Evolutionary conservation across 805 yeast genomes (phyloP).

Genomic region (Wickerhamomyces canadensis): DNA sequence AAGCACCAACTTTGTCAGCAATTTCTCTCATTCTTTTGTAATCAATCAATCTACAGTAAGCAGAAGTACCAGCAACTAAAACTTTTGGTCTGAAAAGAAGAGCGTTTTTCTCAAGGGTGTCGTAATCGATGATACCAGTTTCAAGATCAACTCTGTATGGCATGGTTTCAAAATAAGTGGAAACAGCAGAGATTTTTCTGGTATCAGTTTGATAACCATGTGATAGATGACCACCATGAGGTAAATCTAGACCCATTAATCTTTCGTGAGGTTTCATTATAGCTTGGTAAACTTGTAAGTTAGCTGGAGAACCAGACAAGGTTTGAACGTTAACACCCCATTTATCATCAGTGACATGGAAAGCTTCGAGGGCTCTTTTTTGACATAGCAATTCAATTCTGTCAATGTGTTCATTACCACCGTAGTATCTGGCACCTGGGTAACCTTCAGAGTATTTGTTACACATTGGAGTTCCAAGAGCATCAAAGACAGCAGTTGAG

Average conservation of each 20-base stretch:
- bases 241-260: slow-evolving; percentile 95
- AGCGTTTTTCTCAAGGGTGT: slow-evolving; percentile 88
- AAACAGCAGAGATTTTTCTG: slow-evolving; percentile 90
- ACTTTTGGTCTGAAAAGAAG: slow-evolving; percentile 91
- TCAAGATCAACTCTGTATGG: slow-evolving; percentile 91
- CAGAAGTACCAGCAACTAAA: slow-evolving; percentile 96
- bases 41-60: slow-evolving; percentile 94
- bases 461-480: slow-evolving; percentile 93
- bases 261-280: slow-evolving; percentile 85
- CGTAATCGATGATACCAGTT: slow-evolving; percentile 96
- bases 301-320: slow-evolving; percentile 95
- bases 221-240: slow-evolving; percentile 98
- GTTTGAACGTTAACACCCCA: slow-evolving; percentile 99
- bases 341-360: slow-evolving; percentile 62
- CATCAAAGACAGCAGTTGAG: slow-evolving; percentile 89
- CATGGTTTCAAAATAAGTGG: slow-evolving; percentile 97
- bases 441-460: slow-evolving; percentile 98
- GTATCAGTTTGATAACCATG: slow-evolving; percentile 97
- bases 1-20: slow-evolving; percentile 97
- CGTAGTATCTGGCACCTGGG: slow-evolving; percentile 97
- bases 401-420: slow-evolving; percentile 95
- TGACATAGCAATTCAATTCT: slow-evolving; percentile 87
- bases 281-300: slow-evolving; percentile 87
- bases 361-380: slow-evolving; percentile 83
- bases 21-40: slow-evolving; percentile 94